These are phyloP conservation scores for Trichocomaceae sp. DNA, from an alignment of 2,329 filamentous ascomycete genomes.

Conservation along the genomic window DNA sequence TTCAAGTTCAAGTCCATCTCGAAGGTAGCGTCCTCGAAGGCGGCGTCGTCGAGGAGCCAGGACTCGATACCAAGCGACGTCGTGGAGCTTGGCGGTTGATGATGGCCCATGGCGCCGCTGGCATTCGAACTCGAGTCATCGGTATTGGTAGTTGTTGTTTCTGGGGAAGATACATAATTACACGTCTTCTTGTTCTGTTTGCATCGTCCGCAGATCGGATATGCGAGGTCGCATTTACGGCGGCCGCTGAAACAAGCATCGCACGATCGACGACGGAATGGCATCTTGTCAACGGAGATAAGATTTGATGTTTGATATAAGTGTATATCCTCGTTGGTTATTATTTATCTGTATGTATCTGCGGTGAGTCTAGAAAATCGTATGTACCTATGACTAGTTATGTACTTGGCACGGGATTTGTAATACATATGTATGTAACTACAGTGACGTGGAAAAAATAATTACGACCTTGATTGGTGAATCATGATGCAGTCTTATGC, in stretches of 20 bases:
- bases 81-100: not conserved
- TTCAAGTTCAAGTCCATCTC: not conserved
- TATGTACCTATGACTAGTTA: no score
- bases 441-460: no score
- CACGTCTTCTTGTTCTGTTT: constrained; percentile 4
- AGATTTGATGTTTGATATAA: not conserved
- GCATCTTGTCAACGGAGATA: not conserved
- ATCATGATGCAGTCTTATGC: no score
- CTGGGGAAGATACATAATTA: constrained; percentile 1
- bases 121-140: not conserved
- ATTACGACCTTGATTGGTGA: no score
- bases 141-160: not conserved
- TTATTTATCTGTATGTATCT: not conserved
- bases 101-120: not conserved
- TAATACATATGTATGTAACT: no score
- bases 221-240: constrained; percentile 6
- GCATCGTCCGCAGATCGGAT: constrained; percentile 3
- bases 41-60: not conserved
- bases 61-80: not conserved
- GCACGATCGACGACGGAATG: not conserved
- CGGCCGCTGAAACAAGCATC: not conserved
- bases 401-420: no score
- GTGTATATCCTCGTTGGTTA: not conserved
- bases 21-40: not conserved
- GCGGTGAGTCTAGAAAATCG: no score